These are phyloP conservation scores for Pseudogymnoascus sp. DNA, from an alignment of 2,329 filamentous ascomycete genomes.

Conservation along the genomic window DNA sequence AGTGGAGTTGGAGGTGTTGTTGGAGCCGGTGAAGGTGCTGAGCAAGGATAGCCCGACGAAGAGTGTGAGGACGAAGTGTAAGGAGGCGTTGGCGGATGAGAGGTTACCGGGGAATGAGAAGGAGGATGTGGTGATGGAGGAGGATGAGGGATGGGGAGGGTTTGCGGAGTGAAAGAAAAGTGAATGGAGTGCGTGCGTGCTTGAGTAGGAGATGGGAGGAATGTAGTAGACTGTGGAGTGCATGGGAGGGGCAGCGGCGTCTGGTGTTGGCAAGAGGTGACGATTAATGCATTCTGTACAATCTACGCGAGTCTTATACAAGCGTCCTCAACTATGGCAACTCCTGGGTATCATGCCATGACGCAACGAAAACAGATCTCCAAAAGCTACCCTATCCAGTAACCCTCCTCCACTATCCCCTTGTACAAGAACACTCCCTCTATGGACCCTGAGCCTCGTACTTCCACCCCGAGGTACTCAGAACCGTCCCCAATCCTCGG, in stretches of 20 bases:
- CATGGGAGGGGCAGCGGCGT: conserved; percentile 3
- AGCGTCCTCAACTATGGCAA: neutral
- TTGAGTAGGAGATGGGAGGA: neutral
- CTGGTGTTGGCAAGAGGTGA: conserved; percentile 18
- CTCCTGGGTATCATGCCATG: conserved; percentile 15
- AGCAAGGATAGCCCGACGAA: conserved; percentile 54
- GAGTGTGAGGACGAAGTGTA: conserved; percentile 60
- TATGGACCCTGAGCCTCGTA: conserved; percentile 58
- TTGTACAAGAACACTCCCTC: neutral
- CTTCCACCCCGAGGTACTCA: conserved; percentile 62
- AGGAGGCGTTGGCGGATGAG: conserved; percentile 65
- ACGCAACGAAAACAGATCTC: conserved; percentile 12
- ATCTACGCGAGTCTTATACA: conserved; percentile 11
- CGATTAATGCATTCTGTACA: conserved; percentile 15
- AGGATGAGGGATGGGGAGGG: conserved; percentile 31
- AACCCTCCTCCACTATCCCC: neutral
- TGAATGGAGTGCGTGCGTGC: neutral
- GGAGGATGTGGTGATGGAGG: conserved; percentile 29
- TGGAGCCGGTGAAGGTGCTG: conserved; percentile 37
- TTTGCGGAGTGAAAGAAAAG: conserved; percentile 22
- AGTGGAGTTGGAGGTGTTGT: conserved; percentile 31
- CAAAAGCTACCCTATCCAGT: neutral
- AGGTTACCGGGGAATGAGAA: conserved; percentile 57
- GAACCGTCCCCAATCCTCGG: conserved; percentile 69
- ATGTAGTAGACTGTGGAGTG: neutral